A percentile compares a stretch with the other conserved stretches of the same genome.
Conservation (phyloP, 169 alveolate species). For the Plasmodium knowlesi region DNA sequence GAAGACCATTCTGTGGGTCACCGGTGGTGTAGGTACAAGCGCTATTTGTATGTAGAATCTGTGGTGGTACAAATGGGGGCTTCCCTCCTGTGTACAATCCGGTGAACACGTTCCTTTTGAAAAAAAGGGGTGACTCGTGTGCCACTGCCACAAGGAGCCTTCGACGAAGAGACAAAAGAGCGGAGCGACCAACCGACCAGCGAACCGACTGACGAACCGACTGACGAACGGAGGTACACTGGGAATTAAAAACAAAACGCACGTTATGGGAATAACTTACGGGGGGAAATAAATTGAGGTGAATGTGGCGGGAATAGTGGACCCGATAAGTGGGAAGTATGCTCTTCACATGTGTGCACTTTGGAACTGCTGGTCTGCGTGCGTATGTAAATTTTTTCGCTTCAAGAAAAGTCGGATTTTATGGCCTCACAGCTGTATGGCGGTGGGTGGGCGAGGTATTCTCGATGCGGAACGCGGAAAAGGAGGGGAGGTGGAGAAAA, state of each 20-base stretch:
- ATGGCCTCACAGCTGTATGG: not conserved
- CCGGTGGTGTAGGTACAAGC: not conserved
- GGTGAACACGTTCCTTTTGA: no score
- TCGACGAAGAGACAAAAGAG: not conserved
- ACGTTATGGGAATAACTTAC: not conserved
- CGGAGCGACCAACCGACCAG: not conserved
- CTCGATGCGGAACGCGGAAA: not conserved
- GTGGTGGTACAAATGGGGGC: not conserved
- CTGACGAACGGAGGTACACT: not conserved
- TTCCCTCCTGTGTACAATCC: not conserved
- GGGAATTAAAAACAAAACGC: not conserved
- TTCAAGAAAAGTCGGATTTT: not conserved
- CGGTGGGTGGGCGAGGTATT: not conserved
- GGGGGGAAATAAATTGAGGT: not conserved
- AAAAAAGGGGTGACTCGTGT: not conserved
- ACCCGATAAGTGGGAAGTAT: not conserved
- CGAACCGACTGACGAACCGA: not conserved
- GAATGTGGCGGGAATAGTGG: not conserved
- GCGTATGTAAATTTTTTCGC: not conserved
- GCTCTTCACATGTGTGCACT: not conserved
- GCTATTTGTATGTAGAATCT: not conserved
- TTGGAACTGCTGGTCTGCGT: not conserved
- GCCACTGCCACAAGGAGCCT: not conserved
- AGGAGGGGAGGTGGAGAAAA: not conserved
- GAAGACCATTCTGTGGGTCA: conserved; percentile 31